Evolutionary conservation across 768 basidiomycete species (phyloP), one percentile per base, ranked within the genome.

Genomic region (Chalciporus sphaerocephalus): DNA sequence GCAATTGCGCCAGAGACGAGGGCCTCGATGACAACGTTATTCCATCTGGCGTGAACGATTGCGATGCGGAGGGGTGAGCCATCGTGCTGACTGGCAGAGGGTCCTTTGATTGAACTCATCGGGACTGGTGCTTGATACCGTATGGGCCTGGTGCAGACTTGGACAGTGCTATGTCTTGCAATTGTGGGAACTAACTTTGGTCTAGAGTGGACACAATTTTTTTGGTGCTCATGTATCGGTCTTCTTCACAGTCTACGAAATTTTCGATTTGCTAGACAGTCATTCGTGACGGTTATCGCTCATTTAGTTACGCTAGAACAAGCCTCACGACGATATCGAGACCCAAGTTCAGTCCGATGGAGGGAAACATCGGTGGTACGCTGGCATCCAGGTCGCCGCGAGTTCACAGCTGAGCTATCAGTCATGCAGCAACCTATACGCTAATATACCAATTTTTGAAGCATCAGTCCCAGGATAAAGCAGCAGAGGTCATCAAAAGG

Each of bases 1-100:
- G 72, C 69, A 43, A 91, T 67, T 4, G 87, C 80, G 28, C 96
- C 96, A 1, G 77, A 69, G 46, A 99, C 72, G 40, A 99, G 80
- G 10, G 91, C 81, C 11, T 89, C 84, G 59, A 98, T 87, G 60
- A 99, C 83, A 16, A 71, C 60, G 54, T 81, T 83, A 73, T 99
- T 99, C 96, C 96, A 99, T 70, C 93, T 75, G 15, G 92, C 92
- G 64, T 97, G 95, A 6, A 98, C 87, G 61, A 98, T 94, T 59
- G 89, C 90, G 42, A 96, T 69, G 46, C 94, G 85, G 42, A 94
- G 76, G 21, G 73, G 50, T 2, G 89, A 85, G 41, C 94, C 94
- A 58, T 97, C 90, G 73, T 80, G 78, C 27, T 76, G 67, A 32
- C 69, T 72, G 41, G 79, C 64, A 28, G 86, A 76, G 38, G 78